Percentiles rank a stretch among this genome's conserved stretches.
Evolutionary conservation across 495 filamentous ascomycete species (phyloP).

Genomic region (Collariella sp.): DNA sequence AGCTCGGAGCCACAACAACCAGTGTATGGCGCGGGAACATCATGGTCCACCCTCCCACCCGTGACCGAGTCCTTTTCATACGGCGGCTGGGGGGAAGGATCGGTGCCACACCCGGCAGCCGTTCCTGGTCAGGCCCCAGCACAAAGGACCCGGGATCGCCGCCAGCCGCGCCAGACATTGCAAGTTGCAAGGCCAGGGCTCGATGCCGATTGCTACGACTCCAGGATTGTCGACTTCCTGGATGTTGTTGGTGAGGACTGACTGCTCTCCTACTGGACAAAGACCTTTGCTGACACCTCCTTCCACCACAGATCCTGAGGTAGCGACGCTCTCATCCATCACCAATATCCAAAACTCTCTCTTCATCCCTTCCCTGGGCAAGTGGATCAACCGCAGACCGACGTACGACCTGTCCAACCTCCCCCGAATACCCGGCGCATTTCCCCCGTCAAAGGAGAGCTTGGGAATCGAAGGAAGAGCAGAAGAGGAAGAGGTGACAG

Average conservation of each 20-base stretch:
- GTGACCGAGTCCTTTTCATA: neutral
- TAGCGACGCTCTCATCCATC: constrained; percentile 62
- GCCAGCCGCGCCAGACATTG: constrained; percentile 3
- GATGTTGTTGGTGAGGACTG: constrained; percentile 57
- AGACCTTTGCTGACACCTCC: neutral
- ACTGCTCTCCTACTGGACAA: neutral
- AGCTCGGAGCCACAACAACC: constrained; percentile 16
- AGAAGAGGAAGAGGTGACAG: constrained; percentile 5
- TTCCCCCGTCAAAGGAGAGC: constrained; percentile 18
- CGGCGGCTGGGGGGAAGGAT: neutral
- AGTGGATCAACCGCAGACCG: constrained; percentile 58
- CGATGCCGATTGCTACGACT: constrained; percentile 37
- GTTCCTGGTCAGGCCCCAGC: neutral
- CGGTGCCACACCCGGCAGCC: neutral
- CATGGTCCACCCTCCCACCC: neutral
- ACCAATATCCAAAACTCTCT: constrained; percentile 76
- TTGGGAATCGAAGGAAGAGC: neutral
- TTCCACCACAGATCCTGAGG: constrained; percentile 54
- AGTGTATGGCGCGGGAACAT: neutral
- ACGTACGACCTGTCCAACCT: constrained; percentile 60
- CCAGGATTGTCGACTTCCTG: constrained; percentile 57
- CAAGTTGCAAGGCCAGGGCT: neutral
- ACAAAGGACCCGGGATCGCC: neutral
- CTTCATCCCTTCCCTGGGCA: constrained; percentile 62
- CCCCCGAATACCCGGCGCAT: constrained; percentile 19